phyloP scores from a whole-genome alignment of 768 basidiomycete species.

The Boletus vermiculosoides region DNA sequence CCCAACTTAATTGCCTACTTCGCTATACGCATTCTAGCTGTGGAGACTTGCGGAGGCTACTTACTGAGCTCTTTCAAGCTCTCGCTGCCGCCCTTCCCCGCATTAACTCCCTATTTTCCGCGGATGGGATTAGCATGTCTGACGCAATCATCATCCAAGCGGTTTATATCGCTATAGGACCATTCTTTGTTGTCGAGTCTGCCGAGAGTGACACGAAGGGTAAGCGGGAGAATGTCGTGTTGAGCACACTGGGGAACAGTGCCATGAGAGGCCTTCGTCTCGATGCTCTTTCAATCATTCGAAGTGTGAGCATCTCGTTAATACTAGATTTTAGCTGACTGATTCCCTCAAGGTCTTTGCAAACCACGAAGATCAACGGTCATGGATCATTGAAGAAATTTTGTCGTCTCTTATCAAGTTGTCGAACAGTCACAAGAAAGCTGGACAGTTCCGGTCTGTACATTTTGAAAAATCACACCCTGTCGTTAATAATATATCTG shows the following conservation, averaged over 20 bases:
- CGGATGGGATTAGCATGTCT: constrained; percentile 69
- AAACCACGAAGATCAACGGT: constrained; percentile 84
- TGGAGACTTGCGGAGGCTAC: constrained; percentile 42
- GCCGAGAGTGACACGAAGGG: constrained; percentile 54
- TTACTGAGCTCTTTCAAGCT: constrained; percentile 72
- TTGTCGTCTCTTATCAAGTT: constrained; percentile 85
- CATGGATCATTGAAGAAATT: constrained; percentile 99
- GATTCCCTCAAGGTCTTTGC: constrained; percentile 71
- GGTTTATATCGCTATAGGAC: constrained; percentile 91
- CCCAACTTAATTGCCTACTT: constrained; percentile 52
- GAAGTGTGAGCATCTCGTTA: constrained; percentile 58
- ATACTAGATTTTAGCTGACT: background rate
- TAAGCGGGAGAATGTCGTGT: constrained; percentile 55
- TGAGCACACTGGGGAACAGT: constrained; percentile 69
- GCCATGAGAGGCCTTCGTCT: constrained; percentile 81
- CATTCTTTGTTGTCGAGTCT: constrained; percentile 86
- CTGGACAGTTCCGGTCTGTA: constrained; percentile 81
- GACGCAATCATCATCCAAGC: constrained; percentile 90
- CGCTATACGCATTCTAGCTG: constrained; percentile 39
- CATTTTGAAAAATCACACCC: background rate
- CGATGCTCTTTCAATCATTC: constrained; percentile 79
- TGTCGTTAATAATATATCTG: background rate
- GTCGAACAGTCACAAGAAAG: constrained; percentile 86
- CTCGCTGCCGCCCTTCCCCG: constrained; percentile 70
- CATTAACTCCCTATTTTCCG: constrained; percentile 70